Conservation (phyloP, 768 basidiomycete genomes). For the Boletellus ananiceps region DNA sequence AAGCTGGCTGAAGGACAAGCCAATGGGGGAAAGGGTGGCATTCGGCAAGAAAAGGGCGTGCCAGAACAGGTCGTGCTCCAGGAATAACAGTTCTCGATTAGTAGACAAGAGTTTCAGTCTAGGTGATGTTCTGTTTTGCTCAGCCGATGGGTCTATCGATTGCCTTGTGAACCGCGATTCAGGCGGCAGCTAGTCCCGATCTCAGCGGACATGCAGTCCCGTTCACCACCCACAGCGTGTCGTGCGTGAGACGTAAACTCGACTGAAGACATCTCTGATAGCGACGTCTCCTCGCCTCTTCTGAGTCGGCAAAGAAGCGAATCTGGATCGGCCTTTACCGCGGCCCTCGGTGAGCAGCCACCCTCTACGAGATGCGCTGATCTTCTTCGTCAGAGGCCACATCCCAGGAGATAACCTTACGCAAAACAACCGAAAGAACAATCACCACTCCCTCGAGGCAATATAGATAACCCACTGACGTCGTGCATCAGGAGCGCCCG, state of each 20-base stretch:
- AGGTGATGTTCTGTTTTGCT: background rate
- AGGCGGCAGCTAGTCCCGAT: too few relatives aligned
- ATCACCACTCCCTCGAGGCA: slow-evolving; percentile 2
- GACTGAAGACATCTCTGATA: background rate
- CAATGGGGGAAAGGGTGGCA: slow-evolving; percentile 8
- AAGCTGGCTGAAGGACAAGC: slow-evolving; percentile 6
- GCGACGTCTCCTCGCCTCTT: background rate
- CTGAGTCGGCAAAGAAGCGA: background rate
- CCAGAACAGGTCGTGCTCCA: slow-evolving; percentile 33
- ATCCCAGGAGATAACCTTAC: slow-evolving; percentile 2
- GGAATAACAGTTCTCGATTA: slow-evolving; percentile 36
- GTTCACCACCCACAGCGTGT: too few relatives aligned
- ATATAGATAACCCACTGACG: slow-evolving; percentile 2
- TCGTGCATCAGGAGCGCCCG: background rate
- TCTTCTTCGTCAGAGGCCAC: slow-evolving; percentile 1
- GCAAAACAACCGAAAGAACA: slow-evolving; percentile 3
- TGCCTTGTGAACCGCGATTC: too few relatives aligned
- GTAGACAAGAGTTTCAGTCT: background rate
- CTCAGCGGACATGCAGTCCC: too few relatives aligned
- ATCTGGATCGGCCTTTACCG: background rate
- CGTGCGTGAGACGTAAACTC: background rate
- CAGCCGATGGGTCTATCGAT: background rate
- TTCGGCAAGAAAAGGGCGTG: slow-evolving; percentile 1
- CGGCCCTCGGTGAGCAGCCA: slow-evolving; percentile 3
- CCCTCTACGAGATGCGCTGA: background rate